Evolutionary conservation across 495 filamentous ascomycete species (phyloP), one percentile per base, ranked within the genome.

Genomic region (Penicillium arizonense): DNA sequence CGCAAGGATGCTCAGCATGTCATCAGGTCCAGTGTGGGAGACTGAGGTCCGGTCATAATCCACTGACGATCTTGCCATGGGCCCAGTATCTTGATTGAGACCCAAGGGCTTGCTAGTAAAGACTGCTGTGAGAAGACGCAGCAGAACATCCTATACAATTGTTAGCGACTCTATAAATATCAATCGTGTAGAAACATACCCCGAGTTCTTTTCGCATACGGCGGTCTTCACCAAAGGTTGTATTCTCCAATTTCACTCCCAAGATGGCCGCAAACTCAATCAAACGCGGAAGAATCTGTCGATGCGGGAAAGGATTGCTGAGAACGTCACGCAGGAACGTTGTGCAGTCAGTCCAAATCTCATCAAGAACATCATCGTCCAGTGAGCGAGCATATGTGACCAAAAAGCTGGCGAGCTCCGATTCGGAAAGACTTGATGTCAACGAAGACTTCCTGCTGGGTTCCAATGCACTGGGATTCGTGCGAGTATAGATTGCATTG

Each of bases 351-450:
- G 82, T 76, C 94, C 94, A 99, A 28, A 99, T 96, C 70, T 99
- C 94, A 62, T 99, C 95, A 78, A 97, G 93, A n/a, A 94, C 87
- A 75, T 99, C 94, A 58, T 99, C 94, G 61, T 99, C 94, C 12
- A 96, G 74, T 3, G 91, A 93, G 20, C 83, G 80, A 2, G 91
- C 86, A 64, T 97, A 99, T 42, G 90, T 87, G 5, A 94, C 86
- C 48, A 97, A 69, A 64, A 97, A 99, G 16, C 85, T 82, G 8
- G 91, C 89, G 13, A 97, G 73, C 58, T 96, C 91, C 2, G 82
- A 78, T 52, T 96, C 93, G 21, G 84, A 82, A 5, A 97, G 69
- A 52, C 85, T 87, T 8, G 91, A 89, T 0, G 93, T 95, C 57
- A 97, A 69, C 0, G 88, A 91, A 14, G 91, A 96, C 73, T 92